These are phyloP conservation scores for Eucalyptus guilfoylei DNA, from an alignment of 345 rosid genomes.

Conservation along the genomic window DNA sequence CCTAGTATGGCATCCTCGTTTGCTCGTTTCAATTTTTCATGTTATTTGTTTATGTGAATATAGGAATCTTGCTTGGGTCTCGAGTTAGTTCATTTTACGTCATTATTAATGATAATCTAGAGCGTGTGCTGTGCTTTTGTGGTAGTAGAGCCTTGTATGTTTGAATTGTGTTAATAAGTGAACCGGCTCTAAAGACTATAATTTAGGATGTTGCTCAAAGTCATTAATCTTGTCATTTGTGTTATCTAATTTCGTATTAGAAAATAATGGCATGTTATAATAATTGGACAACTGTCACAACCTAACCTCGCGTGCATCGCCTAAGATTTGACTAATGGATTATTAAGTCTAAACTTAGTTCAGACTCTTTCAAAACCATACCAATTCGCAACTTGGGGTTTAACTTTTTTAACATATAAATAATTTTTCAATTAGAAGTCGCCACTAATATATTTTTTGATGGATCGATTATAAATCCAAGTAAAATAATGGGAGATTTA, in stretches of 20 bases:
- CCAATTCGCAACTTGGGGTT: too few relatives aligned
- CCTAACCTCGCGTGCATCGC: too few relatives aligned
- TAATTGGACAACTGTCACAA: not conserved
- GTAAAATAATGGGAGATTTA: too few relatives aligned
- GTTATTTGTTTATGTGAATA: not conserved
- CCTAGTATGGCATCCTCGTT: not conserved
- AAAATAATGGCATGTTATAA: not conserved
- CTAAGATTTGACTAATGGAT: too few relatives aligned
- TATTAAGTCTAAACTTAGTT: too few relatives aligned
- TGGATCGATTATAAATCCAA: fast-evolving
- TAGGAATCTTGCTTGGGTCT: not conserved
- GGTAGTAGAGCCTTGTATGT: not conserved
- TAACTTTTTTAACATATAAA: too few relatives aligned
- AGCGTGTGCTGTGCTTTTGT: not conserved
- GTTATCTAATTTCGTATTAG: too few relatives aligned
- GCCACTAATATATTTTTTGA: too few relatives aligned
- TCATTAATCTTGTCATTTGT: not conserved
- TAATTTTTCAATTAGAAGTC: too few relatives aligned
- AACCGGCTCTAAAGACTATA: not conserved
- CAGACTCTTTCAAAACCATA: too few relatives aligned
- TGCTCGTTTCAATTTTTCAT: not conserved
- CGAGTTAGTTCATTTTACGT: not conserved
- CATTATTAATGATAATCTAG: not conserved
- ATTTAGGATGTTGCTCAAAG: not conserved
- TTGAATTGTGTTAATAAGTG: not conserved